Base-by-base conservation (phyloP, 345 rosid genomes). In the Salix brachista region DNA sequence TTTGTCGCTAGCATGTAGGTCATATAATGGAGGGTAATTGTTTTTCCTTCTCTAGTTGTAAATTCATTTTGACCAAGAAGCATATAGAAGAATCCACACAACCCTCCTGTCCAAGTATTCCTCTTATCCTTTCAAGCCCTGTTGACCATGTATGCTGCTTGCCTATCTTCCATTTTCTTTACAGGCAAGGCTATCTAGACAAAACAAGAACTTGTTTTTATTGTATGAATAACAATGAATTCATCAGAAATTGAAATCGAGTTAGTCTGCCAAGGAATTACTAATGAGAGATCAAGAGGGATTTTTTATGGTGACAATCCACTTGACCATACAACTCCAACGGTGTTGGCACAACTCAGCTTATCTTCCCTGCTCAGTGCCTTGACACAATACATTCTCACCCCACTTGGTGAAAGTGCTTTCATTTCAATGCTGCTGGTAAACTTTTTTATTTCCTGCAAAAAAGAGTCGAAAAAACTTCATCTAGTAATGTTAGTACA, bases 351-450 rank as follows among this genome's bases (percentile, higher is more conserved):
- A 3, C 83, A 81, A 41, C 74, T 77, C 42, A 56, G 52, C 37
- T 23, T 73, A 11, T 23, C 73, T 28, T 48, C 80, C 14, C 18
- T 73, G 13, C 58, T 68, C 52, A 81, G 70, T 39, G 14, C 54
- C 23, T 14, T 77, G 11, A 5, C 73, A 4, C 80, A 77, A 54
- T 26, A 13, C 42, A 19, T 81, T 39, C 80, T 81, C 70, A 72
- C 74, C 48, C 83, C 83, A 23, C 52, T 81, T 16, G 83, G 83
- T 23, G 65, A 77, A 30, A 81, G 77, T 13, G 68, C 83, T 34
- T 81, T 81, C 76, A 21, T 77, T 60, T 67, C 77, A n/a, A 70
- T 77, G 76, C 69, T 81, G 70, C 69, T 81, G 69, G 83, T 77
- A 72, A 76, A 11, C 10, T 21, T 37, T 10, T 18, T 8, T 19